These are phyloP conservation scores for Ogataea populi-albae DNA, from an alignment of 805 yeast genomes.

Conservation along the genomic window DNA sequence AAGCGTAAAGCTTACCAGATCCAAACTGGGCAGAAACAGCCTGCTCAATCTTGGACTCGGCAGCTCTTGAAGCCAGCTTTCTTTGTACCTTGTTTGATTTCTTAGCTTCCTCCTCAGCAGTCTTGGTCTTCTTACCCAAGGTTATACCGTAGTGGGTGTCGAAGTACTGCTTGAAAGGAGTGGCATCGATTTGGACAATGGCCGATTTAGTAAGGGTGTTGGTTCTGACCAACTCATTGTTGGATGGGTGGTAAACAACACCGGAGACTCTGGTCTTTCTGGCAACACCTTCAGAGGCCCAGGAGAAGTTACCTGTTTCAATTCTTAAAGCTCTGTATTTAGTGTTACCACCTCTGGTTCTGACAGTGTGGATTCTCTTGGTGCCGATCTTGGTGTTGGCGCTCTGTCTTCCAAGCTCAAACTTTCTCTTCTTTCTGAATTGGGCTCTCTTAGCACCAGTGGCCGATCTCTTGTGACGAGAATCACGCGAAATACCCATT, in stretches of 20 bases:
- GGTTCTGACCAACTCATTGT: conserved; percentile 99
- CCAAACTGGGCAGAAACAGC: conserved; percentile 95
- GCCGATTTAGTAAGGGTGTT: conserved; percentile 99
- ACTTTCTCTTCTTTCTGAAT: conserved; percentile 99
- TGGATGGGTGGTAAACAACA: conserved; percentile 99
- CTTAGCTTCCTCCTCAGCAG: conserved; percentile 58
- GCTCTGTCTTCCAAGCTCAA: conserved; percentile 99
- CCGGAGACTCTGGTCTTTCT: conserved; percentile 98
- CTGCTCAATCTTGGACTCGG: conserved; percentile 77
- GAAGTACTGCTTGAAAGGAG: conserved; percentile 99
- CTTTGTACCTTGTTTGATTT: conserved; percentile 79
- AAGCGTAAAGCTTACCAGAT: conserved; percentile 99
- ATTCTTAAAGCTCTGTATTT: conserved; percentile 99
- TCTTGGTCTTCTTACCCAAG: conserved; percentile 80
- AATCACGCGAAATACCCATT: conserved; percentile 99
- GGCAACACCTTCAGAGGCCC: conserved; percentile 99
- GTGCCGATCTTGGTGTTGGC: conserved; percentile 99
- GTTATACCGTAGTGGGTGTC: conserved; percentile 97
- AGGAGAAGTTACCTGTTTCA: conserved; percentile 98
- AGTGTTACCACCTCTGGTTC: conserved; percentile 99
- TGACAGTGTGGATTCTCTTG: conserved; percentile 98
- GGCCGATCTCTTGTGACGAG: conserved; percentile 99
- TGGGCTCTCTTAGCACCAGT: conserved; percentile 99
- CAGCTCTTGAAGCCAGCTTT: conserved; percentile 92
- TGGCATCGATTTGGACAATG: conserved; percentile 98